A percentile compares a stretch with the other conserved stretches of the same genome.
These are phyloP conservation scores for Psilocybe azurescens DNA, from an alignment of 768 basidiomycete genomes.

Conservation along the genomic window DNA sequence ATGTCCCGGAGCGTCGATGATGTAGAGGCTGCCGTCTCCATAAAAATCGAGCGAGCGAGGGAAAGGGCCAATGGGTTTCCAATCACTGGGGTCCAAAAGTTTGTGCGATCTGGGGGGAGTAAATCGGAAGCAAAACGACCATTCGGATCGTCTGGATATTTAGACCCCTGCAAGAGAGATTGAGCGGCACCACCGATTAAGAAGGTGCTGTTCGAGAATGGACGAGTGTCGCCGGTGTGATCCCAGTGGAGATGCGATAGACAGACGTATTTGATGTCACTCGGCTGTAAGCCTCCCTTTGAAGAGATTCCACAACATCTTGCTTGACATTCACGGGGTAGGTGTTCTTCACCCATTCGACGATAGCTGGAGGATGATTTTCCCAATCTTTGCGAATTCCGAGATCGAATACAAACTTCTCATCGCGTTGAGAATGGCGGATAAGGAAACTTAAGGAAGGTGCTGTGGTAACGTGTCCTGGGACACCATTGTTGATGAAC, in stretches of 20 bases:
- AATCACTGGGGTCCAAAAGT: slow-evolving; percentile 39
- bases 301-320: slow-evolving; percentile 52
- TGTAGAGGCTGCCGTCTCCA: slow-evolving; percentile 61
- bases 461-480: slow-evolving; percentile 30
- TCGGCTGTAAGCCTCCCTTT: slow-evolving; percentile 49
- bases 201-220: slow-evolving; percentile 52
- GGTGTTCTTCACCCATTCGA: slow-evolving; percentile 29
- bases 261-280: slow-evolving; percentile 48
- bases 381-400: slow-evolving; percentile 56
- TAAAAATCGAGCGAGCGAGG: slow-evolving; percentile 57
- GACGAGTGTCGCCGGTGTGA: slow-evolving; percentile 51
- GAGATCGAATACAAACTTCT: slow-evolving; percentile 58
- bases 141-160: slow-evolving; percentile 47
- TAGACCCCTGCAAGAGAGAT: slow-evolving; percentile 36
- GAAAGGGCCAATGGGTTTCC: slow-evolving; percentile 54
- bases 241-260: slow-evolving; percentile 64
- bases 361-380: slow-evolving; percentile 40
- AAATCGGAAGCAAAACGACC: slow-evolving; percentile 35
- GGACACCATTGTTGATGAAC: slow-evolving; percentile 39
- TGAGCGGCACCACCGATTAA: slow-evolving; percentile 48
- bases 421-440: slow-evolving; percentile 45
- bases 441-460: slow-evolving; percentile 61
- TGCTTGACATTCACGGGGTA: slow-evolving; percentile 36
- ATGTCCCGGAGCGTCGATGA: slow-evolving; percentile 65
- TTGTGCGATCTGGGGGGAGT: slow-evolving; percentile 43